Evolutionary conservation across 768 basidiomycete genomes (phyloP).

Genomic region (Boletus barrowsii): DNA sequence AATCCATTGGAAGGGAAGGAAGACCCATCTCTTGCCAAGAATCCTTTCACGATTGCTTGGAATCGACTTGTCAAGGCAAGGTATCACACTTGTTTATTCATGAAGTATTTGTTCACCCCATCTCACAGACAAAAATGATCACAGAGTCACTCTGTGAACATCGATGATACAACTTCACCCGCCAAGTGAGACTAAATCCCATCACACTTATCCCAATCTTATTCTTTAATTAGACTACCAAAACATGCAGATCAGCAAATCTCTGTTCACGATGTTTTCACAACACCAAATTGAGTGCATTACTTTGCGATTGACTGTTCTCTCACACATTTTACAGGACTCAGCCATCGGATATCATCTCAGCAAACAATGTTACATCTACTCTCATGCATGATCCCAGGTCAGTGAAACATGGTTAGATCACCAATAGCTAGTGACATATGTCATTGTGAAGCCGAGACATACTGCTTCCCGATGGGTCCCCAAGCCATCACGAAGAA

Average conservation of each 20-base stretch:
- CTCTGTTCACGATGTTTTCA: conserved; percentile 3
- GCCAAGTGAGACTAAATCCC: conserved; percentile 21
- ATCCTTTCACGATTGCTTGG: conserved; percentile 25
- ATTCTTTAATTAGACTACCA: conserved; percentile 2
- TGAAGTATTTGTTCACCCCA: neutral
- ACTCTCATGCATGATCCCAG: neutral
- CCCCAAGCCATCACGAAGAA: neutral
- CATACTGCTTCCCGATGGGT: neutral
- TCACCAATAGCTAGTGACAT: neutral
- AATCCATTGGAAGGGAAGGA: neutral
- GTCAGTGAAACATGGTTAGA: conserved; percentile 5
- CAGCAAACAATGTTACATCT: neutral
- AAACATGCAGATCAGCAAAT: conserved; percentile 1
- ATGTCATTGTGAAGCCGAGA: conserved; percentile 5
- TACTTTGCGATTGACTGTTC: neutral
- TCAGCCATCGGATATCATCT: neutral
- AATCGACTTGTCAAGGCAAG: conserved; percentile 15
- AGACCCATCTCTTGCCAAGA: neutral
- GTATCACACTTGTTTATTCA: neutral
- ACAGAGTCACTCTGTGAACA: conserved; percentile 19
- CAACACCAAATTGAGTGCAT: conserved; percentile 2
- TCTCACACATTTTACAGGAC: conserved; percentile 1
- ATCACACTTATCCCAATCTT: neutral
- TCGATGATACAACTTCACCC: conserved; percentile 8
- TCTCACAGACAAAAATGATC: conserved; percentile 22